phyloP scores from a whole-genome alignment of 1,139 yeast genomes.

The Zygosaccharomyces pseudobailii region DNA sequence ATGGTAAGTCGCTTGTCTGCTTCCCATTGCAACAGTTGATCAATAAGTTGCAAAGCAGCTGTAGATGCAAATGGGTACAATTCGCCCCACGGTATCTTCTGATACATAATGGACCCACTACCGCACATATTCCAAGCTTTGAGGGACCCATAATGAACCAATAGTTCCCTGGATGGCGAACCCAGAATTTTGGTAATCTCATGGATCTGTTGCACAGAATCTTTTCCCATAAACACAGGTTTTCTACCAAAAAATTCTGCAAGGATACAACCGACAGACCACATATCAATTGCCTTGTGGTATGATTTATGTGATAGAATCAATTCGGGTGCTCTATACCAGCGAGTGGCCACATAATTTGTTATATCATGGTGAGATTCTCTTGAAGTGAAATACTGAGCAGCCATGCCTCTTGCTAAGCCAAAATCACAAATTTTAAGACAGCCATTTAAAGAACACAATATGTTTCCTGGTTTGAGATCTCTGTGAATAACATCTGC shows the following conservation, averaged over 20 bases:
- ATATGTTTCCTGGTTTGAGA: constrained; percentile 77
- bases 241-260: constrained; percentile 69
- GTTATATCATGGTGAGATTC: constrained; percentile 49
- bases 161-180: constrained; percentile 46
- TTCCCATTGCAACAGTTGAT: constrained; percentile 59
- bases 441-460: constrained; percentile 66
- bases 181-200: constrained; percentile 64
- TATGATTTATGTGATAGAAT: constrained; percentile 56
- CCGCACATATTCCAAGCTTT: constrained; percentile 40
- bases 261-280: constrained; percentile 81
- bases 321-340: constrained; percentile 94
- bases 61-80: constrained; percentile 57
- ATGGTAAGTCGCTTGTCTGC: constrained; percentile 44
- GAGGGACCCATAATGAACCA: constrained; percentile 34
- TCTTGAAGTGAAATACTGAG: constrained; percentile 37
- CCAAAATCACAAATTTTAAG: constrained; percentile 87
- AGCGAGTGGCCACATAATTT: constrained; percentile 87
- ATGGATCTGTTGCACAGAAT: constrained; percentile 57
- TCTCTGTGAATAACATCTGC: constrained; percentile 85
- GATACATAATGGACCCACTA: constrained; percentile 40
- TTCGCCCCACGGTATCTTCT: constrained; percentile 42
- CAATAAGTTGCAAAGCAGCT: constrained; percentile 46
- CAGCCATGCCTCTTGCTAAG: constrained; percentile 69
- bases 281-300: constrained; percentile 61
- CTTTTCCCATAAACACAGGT: constrained; percentile 69